These are phyloP conservation scores for Camelina sativa DNA, from an alignment of 345 rosid genomes.

Conservation along the genomic window DNA sequence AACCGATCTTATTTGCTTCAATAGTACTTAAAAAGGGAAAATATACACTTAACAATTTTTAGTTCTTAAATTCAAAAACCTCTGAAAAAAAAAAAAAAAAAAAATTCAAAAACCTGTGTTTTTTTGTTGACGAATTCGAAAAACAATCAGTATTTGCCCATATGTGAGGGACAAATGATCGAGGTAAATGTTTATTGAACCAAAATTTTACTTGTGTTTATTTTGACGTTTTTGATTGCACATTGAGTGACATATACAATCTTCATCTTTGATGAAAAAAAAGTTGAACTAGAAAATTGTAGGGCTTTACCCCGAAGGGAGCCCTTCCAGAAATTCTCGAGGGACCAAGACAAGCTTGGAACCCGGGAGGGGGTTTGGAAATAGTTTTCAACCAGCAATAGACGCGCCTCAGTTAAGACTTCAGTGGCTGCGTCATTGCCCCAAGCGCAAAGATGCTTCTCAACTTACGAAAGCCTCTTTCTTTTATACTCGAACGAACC, in stretches of 20 bases:
- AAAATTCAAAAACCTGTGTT: neutral
- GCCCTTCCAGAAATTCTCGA: constrained; percentile 24
- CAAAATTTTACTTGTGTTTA: too few relatives aligned
- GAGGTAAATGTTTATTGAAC: too few relatives aligned
- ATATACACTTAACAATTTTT: neutral
- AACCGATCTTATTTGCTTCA: constrained; percentile 1
- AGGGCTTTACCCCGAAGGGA: constrained; percentile 12
- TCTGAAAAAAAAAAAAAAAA: too few relatives aligned
- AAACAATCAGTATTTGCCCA: too few relatives aligned
- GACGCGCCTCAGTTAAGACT: constrained; percentile 24
- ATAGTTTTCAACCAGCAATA: constrained; percentile 30
- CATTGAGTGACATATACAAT: too few relatives aligned
- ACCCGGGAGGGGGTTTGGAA: constrained; percentile 26
- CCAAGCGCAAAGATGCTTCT: neutral
- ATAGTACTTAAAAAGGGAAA: neutral
- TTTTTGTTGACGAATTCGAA: too few relatives aligned
- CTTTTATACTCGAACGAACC: neutral
- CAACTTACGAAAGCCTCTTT: neutral
- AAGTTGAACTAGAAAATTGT: neutral
- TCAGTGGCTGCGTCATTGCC: constrained; percentile 24
- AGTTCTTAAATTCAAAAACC: too few relatives aligned
- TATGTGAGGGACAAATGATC: too few relatives aligned
- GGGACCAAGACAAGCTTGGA: neutral
- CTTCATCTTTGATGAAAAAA: too few relatives aligned
- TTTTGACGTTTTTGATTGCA: too few relatives aligned